phyloP scores from a whole-genome alignment of 129 eudicot species.

The Apium graveolens region DNA sequence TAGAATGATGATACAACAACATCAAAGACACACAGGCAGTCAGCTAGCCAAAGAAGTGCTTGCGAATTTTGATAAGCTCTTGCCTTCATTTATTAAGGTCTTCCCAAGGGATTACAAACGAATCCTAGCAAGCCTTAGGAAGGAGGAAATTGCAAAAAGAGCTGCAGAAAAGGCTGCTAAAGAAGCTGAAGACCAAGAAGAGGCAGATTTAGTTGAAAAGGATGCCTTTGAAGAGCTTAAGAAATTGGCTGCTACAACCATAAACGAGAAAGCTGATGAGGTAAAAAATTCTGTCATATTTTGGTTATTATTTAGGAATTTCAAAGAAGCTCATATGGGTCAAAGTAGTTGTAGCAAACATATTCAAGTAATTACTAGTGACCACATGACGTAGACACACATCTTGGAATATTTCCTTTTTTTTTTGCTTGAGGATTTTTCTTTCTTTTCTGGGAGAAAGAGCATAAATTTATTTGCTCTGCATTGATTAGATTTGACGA shows the following conservation, averaged over 20 bases:
- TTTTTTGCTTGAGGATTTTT: neutral
- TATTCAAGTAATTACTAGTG: neutral
- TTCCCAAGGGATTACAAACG: slow-evolving; percentile 91
- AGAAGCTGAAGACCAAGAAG: slow-evolving; percentile 65
- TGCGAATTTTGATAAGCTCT: slow-evolving; percentile 57
- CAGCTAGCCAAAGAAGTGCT: slow-evolving; percentile 82
- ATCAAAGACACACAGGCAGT: slow-evolving; percentile 85
- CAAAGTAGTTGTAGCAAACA: neutral
- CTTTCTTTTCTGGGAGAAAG: neutral
- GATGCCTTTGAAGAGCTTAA: slow-evolving; percentile 95
- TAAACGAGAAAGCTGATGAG: slow-evolving; percentile 25
- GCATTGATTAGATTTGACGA: neutral
- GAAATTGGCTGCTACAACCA: slow-evolving; percentile 55
- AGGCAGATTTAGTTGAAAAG: slow-evolving; percentile 61
- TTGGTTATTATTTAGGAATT: neutral
- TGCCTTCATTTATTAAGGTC: slow-evolving; percentile 81
- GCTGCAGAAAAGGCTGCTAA: slow-evolving; percentile 53
- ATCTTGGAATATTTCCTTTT: neutral
- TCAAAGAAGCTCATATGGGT: neutral
- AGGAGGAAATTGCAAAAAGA: slow-evolving; percentile 33
- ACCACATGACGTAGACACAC: neutral
- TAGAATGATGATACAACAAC: slow-evolving; percentile 95
- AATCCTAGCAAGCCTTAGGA: slow-evolving; percentile 57
- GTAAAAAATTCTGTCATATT: slow-evolving; percentile 16
- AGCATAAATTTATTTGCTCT: neutral